Evolutionary conservation across 805 yeast species (phyloP), one percentile per base, ranked within the genome.

Genomic region (Saccharomycopsis schoenii): DNA sequence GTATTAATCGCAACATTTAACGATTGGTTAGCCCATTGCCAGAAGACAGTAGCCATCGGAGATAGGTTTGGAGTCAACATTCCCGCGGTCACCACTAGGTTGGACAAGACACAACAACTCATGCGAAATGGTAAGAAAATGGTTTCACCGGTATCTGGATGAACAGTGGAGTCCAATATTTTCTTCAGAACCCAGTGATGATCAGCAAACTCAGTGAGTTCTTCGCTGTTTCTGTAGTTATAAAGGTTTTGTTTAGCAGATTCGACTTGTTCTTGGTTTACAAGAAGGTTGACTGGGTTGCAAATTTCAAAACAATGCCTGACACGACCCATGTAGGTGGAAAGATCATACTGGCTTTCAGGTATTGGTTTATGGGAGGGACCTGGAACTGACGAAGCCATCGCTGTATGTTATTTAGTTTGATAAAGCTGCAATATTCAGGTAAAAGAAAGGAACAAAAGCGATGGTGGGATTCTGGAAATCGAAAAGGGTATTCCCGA

Each of bases 1-100:
- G 94, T 89, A 74, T 94, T 94, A 66, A 94, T 89, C 1, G 99
- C 99, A 61, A 94, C 99, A 70, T 94, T 94, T 66, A 94, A 79
- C 24, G 97, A 89, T 75, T 94, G 99, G 75, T 94, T 94, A 21
- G 97, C 96, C 71, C 94, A 83, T 75, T 94, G 99, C 99, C 99
- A 94, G 74, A 94, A 93, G 24, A 91, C 71, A 0, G 98, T 93
- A 43, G 99, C 99, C 0, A 81, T 83, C 10, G 91, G 84, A 10
- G 96, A 96, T 70, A 94, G 73, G 60, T 88, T 88, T 8, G 99
- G 99, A 1, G 97, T 93, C 66, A 94, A 80, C 99, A 94, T 94
- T 66, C 99, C 99, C 2, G 88, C 93, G 5, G 98, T 93, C 57
- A 94, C 98, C 24, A 93, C 93, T 73, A 94, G 75, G 72, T 94